A percentile compares a stretch with the other conserved stretches of the same genome.
Evolutionary conservation across 164 flowering plant genomes (phyloP).

Genomic region (Piper betle): DNA sequence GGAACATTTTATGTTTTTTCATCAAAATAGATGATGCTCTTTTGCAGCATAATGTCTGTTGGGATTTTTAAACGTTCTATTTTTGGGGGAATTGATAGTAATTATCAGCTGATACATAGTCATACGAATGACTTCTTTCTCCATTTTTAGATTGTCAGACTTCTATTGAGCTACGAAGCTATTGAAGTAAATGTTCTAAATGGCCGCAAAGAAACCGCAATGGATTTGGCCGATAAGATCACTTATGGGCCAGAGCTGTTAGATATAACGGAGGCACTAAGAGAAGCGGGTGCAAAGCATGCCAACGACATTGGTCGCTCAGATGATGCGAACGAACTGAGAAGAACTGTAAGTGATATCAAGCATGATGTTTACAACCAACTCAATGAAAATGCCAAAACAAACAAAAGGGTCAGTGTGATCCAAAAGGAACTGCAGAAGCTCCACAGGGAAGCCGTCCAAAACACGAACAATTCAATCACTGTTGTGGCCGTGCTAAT

Average conservation of each 20-base stretch:
- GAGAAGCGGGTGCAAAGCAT: slow-evolving; percentile 78
- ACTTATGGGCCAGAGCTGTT: slow-evolving; percentile 61
- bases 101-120: too few relatives aligned
- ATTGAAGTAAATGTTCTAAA: slow-evolving; percentile 71
- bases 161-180: slow-evolving; percentile 42
- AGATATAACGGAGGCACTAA: slow-evolving; percentile 56
- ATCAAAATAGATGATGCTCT: too few relatives aligned
- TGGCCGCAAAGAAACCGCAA: slow-evolving; percentile 66
- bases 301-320: slow-evolving; percentile 55
- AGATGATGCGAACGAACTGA: slow-evolving; percentile 68
- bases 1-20: background rate
- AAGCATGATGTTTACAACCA: slow-evolving; percentile 88
- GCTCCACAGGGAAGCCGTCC: slow-evolving; percentile 76
- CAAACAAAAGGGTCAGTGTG: slow-evolving; percentile 65
- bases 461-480: slow-evolving; percentile 83
- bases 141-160: slow-evolving; percentile 43
- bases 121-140: too few relatives aligned
- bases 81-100: too few relatives aligned
- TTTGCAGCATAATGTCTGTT: too few relatives aligned
- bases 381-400: slow-evolving; percentile 66
- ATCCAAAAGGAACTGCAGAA: slow-evolving; percentile 84
- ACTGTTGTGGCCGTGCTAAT: slow-evolving; percentile 88
- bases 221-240: slow-evolving; percentile 88
- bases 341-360: slow-evolving; percentile 84
- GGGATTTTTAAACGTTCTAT: too few relatives aligned